Base-by-base conservation (phyloP, 2,329 filamentous ascomycete genomes). In the Trichoderma citrinoviride region DNA sequence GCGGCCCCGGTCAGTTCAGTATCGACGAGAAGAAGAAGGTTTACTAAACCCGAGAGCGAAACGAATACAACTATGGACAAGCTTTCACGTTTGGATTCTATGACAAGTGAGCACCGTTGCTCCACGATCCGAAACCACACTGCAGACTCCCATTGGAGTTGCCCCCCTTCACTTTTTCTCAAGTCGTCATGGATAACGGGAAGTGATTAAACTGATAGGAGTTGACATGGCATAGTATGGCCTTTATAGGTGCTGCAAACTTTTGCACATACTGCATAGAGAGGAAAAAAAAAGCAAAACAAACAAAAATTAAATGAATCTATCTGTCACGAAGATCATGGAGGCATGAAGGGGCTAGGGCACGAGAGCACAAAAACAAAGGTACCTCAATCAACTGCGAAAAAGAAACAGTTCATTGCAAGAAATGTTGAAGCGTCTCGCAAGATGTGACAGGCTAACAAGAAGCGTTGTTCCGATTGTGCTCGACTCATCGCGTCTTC, bases 11-110 rank as follows among this genome's bases (percentile, higher is more conserved):
- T 69, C 93, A 97, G 79, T 91, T 98, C 84, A 96, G 91, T 78
- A 94, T 98, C 79, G 95, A 99, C 80, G 95, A 99, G 87, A 99
- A 99, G 91, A 99, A 99, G 89, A 99, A 99, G 87, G 95, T 99
- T 71, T 99, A 99, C 83, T 99, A 85, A 71, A 64, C 1, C 47
- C 40, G 40, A 41, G 12, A n/a, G n/a, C n/a, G 23, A 49, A 54
- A 61, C 29, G 15, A 33, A 33, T 37, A 37, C 33, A 21, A 33
- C 3, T 25, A 54, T 25, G 54, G 41, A 56, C 54, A 33, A 46
- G 52, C 14, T 14, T n/a, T 14, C 49, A 52, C 40, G 58, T 47
- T 66, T 66, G 60, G 64, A 65, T 62, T 61, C 57, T 23, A 52
- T 47, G 50, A 44, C 52, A 56, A 44, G 33, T 50, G 64, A 57